phyloP scores from a whole-genome alignment of 139 green algal species.

The Haematococcus lacustris region DNA sequence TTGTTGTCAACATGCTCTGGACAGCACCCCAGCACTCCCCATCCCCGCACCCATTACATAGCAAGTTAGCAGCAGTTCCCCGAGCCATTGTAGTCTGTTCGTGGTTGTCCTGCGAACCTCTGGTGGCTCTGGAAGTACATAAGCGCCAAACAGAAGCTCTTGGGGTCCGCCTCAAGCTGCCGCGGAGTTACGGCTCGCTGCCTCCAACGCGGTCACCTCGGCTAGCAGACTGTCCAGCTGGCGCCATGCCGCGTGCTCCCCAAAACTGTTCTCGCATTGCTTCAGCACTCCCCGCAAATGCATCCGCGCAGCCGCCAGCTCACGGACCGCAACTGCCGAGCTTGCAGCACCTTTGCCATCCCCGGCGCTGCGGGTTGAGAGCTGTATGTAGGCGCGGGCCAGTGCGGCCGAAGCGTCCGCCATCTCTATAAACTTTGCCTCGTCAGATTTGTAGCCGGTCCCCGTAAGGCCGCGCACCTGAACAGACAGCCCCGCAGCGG shows the following conservation, averaged over 20 bases:
- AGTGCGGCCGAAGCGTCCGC: slow-evolving; percentile 42
- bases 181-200: too few relatives aligned
- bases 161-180: too few relatives aligned
- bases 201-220: neutral
- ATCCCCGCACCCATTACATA: too few relatives aligned
- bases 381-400: slow-evolving; percentile 22
- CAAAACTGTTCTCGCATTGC: slow-evolving; percentile 46
- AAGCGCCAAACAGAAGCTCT: too few relatives aligned
- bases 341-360: neutral
- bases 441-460: slow-evolving; percentile 38
- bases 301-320: slow-evolving; percentile 62
- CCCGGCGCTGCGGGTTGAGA: neutral
- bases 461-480: slow-evolving; percentile 51
- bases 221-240: slow-evolving; percentile 1
- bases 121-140: too few relatives aligned
- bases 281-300: slow-evolving; percentile 62
- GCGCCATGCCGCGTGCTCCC: slow-evolving; percentile 11
- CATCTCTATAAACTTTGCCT: slow-evolving; percentile 38
- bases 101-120: too few relatives aligned
- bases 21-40: too few relatives aligned
- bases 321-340: slow-evolving; percentile 8
- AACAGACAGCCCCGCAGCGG: too few relatives aligned
- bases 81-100: too few relatives aligned
- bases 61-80: too few relatives aligned
- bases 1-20: too few relatives aligned